Base-by-base conservation (phyloP, 1,284 basidiomycete genomes). In the Rhizopogon hawkerae region DNA sequence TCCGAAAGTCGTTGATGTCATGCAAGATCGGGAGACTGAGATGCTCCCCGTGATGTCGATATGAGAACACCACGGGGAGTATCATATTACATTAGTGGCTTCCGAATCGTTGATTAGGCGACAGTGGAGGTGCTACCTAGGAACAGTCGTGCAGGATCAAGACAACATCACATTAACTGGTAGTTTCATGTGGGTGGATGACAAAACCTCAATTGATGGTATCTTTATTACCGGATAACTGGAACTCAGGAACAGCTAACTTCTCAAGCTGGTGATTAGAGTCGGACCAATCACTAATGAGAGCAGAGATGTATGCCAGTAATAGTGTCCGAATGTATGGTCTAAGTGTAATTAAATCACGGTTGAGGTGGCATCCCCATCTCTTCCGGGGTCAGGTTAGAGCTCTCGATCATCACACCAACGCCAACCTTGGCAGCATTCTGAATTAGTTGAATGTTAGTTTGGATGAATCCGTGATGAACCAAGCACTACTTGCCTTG, bases 341-440 rank as follows among this genome's bases (percentile, higher is more conserved):
- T 64, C 66, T 67, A 61, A 49, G 60, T 48, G 54, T 61, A 67
- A 64, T 57, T 58, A 57, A 47, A 59, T 56, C 52, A 57, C 59
- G 69, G 69, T 54, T 72, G 75, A 59, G 77, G 74, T 49, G 71
- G 66, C 73, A 83, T 75, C 54, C 72, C 83, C 85, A 89, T 85
- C 72, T 89, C 86, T 71, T 89, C 85, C 9, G 84, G 84, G 21
- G 83, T 83, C 69, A 89, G 68, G 55, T 70, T 77, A 38, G 81
- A 78, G 63, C 83, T 86, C 77, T 98, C 94, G 58, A 98, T 89
- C 87, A 92, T 92, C 66, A 98, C 89, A 69, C 93, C 94, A 11
- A 98, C 83, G 54, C 95, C 95, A 55, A 97, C 88, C 72, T 94
- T 94, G 48, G 90, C 87, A 36, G 90, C 76, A 70, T 91, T 92